phyloP scores from a whole-genome alignment of 345 rosid genomes.

The Cardamine occulta region DNA sequence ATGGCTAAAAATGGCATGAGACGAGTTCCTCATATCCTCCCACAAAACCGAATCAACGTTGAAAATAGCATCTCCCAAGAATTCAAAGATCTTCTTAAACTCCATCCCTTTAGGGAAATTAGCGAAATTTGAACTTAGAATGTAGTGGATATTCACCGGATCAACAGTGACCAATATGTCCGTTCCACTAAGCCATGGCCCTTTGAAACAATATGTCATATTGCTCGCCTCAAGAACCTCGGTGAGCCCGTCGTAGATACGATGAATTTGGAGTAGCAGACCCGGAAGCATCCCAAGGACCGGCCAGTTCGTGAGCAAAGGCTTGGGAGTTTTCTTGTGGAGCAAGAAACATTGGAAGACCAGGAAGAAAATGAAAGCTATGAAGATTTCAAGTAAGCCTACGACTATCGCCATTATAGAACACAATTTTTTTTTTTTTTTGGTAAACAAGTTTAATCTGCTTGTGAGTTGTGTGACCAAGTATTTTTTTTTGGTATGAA shows the following conservation, averaged over 20 bases:
- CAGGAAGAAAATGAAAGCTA: constrained; percentile 14
- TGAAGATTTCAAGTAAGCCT: background rate
- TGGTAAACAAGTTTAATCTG: too few relatives aligned
- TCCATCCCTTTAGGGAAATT: background rate
- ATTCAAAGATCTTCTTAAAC: background rate
- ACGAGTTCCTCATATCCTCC: background rate
- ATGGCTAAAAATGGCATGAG: background rate
- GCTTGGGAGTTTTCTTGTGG: background rate
- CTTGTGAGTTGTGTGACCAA: too few relatives aligned
- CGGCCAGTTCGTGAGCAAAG: constrained; percentile 2
- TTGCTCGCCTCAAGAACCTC: background rate
- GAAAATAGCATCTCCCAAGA: background rate
- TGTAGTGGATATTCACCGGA: background rate
- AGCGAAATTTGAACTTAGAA: background rate
- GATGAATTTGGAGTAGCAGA: background rate
- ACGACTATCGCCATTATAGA: constrained; percentile 11
- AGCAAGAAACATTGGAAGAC: constrained; percentile 8
- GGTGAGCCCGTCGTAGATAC: background rate
- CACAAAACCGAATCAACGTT: constrained; percentile 1
- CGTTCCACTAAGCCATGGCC: background rate
- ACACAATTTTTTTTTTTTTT: background rate
- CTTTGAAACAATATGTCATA: background rate
- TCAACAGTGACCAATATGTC: background rate
- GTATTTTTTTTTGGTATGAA: too few relatives aligned
- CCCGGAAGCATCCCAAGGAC: background rate